Base-by-base conservation (phyloP, 2,329 filamentous ascomycete genomes). In the Colletotrichum kahawae region DNA sequence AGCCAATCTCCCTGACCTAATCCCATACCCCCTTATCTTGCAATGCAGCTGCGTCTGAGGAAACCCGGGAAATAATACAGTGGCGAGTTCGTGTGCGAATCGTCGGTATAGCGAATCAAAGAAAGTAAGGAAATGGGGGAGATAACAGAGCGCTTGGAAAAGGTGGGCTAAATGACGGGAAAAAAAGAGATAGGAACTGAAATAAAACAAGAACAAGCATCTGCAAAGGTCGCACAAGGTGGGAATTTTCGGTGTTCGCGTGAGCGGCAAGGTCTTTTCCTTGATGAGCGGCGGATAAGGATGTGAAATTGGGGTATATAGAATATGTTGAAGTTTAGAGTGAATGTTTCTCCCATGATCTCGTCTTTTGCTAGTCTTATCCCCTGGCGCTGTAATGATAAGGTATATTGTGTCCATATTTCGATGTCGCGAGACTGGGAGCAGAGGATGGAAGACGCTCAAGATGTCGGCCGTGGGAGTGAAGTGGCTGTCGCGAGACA, bases 241-340 rank as follows among this genome's bases (percentile, higher is more conserved):
- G 36, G 48, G 48, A 68, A 68, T 73, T 75, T 73, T 79, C 36
- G 63, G 65, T 65, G 38, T 79, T 81, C 79, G 81, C 81, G 81
- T 81, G 81, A 82, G 81, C 81, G 81, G 77, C 76, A 72, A 77
- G 76, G 75, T 80, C 78, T 79, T 75, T 63, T 79, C 74, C 76
- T 56, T 78, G 74, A 68, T 74, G 74, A 71, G 68, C 64, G 63
- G 63, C 67, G 59, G 60, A 56, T 72, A 71, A 71, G 59, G 67
- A 59, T 70, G 74, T 63, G 76, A 76, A 76, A 74, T 68, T 75
- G 66, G 67, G 66, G 69, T 69, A 72, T 73, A 70, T 70, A 72
- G 38, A 67, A 69, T 33, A 62, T 43, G 51, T 76, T 59, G 72
- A 67, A 62, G 56, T 64, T n/a, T 38, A 21, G 34, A 24, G 60